A percentile compares a stretch with the other conserved stretches of the same genome.
Conservation (phyloP, 306 rosid genomes). For the Sphenostylis stenocarpa region DNA sequence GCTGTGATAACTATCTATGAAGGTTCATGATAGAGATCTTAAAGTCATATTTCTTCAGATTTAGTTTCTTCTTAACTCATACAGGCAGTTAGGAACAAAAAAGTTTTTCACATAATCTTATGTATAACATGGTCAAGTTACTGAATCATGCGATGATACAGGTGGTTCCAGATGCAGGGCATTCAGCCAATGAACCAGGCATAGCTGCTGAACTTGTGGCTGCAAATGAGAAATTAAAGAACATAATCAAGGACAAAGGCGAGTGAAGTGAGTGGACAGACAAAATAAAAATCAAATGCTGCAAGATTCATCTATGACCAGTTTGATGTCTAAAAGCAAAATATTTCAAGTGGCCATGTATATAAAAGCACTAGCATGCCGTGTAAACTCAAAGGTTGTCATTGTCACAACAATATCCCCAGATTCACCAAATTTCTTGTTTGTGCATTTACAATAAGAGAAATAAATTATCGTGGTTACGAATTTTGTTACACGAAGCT, state of each 20-base stretch:
- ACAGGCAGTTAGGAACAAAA: neutral
- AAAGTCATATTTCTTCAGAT: neutral
- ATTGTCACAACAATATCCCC: neutral
- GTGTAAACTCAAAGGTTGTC: neutral
- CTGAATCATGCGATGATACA: conserved; percentile 40
- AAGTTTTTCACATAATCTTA: neutral
- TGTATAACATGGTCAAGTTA: conserved; percentile 16
- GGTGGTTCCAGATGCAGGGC: conserved; percentile 88
- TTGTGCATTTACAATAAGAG: neutral
- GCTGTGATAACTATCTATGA: conserved; percentile 11
- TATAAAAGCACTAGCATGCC: neutral
- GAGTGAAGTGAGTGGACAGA: conserved; percentile 35
- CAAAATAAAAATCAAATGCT: conserved; percentile 12
- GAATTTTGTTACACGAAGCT: neutral
- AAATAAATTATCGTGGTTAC: neutral
- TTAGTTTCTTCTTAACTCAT: neutral
- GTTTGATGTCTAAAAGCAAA: conserved; percentile 18
- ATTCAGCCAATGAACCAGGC: conserved; percentile 94
- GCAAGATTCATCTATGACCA: neutral
- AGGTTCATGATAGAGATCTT: neutral
- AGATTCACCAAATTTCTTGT: neutral
- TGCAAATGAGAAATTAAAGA: conserved; percentile 81
- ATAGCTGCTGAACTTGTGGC: conserved; percentile 89
- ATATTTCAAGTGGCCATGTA: neutral
- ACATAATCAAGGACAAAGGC: conserved; percentile 50